Percentiles rank a stretch among this genome's conserved stretches.
Evolutionary conservation across 2,329 filamentous ascomycete genomes (phyloP).

Genomic region (Pseudomassariella vexata): DNA sequence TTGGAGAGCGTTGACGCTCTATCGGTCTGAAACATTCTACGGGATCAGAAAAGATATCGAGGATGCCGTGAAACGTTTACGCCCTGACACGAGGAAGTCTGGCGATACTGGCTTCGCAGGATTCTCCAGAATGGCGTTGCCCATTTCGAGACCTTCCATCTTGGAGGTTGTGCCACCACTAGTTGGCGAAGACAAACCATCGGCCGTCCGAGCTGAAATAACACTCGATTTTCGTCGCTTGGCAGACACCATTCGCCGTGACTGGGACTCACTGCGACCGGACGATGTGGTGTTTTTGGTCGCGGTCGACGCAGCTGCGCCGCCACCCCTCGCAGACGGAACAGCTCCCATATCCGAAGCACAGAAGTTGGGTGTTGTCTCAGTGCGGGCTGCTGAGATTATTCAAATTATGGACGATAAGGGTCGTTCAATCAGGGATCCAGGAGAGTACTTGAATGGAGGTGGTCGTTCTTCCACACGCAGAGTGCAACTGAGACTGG

Average conservation of each 20-base stretch:
- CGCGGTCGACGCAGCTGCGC: conserved; percentile 59
- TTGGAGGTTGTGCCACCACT: conserved; percentile 77
- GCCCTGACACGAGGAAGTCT: conserved; percentile 58
- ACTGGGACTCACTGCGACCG: conserved; percentile 84
- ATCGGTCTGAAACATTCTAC: conserved; percentile 88
- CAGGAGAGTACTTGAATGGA: conserved; percentile 55
- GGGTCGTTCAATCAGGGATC: conserved; percentile 65
- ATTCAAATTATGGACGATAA: conserved; percentile 83
- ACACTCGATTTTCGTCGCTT: conserved; percentile 75
- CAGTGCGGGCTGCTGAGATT: conserved; percentile 77
- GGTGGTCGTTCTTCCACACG: conserved; percentile 56
- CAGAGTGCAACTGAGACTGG: conserved; percentile 74
- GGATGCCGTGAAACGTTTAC: conserved; percentile 70
- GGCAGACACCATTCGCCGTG: conserved; percentile 67
- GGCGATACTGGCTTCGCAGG: conserved; percentile 73
- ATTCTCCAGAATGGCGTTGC: conserved; percentile 86
- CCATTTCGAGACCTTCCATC: conserved; percentile 79
- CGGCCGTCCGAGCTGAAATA: conserved; percentile 80
- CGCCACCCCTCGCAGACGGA: conserved; percentile 49
- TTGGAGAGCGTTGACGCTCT: conserved; percentile 89
- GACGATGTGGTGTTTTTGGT: conserved; percentile 90
- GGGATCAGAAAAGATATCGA: conserved; percentile 90
- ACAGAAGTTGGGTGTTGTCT: conserved; percentile 61
- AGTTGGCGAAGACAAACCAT: conserved; percentile 79
- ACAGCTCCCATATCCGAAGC: conserved; percentile 36